These are phyloP conservation scores for Amanita fuliginea DNA, from an alignment of 768 basidiomycete species.

Conservation along the genomic window DNA sequence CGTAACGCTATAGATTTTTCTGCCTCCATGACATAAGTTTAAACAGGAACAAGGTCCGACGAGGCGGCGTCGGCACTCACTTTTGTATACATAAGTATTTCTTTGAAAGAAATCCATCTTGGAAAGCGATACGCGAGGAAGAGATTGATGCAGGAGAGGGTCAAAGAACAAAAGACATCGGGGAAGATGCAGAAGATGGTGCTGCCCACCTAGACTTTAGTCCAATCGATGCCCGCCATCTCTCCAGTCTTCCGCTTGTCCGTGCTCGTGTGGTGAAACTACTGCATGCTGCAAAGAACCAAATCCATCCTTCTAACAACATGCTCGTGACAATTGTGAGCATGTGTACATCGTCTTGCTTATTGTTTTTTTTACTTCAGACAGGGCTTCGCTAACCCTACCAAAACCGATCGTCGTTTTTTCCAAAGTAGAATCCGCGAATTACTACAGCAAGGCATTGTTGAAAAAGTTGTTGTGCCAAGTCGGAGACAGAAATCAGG, in stretches of 20 bases:
- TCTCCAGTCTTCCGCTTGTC: slow-evolving; percentile 66
- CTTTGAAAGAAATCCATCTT: slow-evolving; percentile 62
- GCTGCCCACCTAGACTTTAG: slow-evolving; percentile 37
- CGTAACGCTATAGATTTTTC: slow-evolving; percentile 12
- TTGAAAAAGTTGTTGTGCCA: slow-evolving; percentile 68
- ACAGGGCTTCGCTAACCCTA: slow-evolving; percentile 69
- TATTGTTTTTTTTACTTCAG: background rate
- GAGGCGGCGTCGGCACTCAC: slow-evolving; percentile 66
- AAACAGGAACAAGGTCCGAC: slow-evolving; percentile 61
- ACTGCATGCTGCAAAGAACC: slow-evolving; percentile 56
- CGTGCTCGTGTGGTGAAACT: slow-evolving; percentile 62
- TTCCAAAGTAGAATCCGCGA: slow-evolving; percentile 68
- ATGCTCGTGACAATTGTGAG: slow-evolving; percentile 69
- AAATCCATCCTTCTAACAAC: slow-evolving; percentile 65
- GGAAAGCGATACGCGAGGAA: slow-evolving; percentile 69
- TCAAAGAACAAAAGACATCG: slow-evolving; percentile 19
- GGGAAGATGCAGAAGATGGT: slow-evolving; percentile 21
- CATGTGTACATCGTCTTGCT: slow-evolving; percentile 2
- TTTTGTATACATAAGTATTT: slow-evolving; percentile 80
- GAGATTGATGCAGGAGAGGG: slow-evolving; percentile 38
- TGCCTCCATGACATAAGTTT: background rate
- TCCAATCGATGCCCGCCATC: slow-evolving; percentile 66
- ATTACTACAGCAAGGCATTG: slow-evolving; percentile 57
- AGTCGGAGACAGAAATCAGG: slow-evolving; percentile 37
- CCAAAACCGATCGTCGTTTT: slow-evolving; percentile 71